Base-by-base conservation (phyloP, 2,329 filamentous ascomycete species). In the Alternaria rosae region DNA sequence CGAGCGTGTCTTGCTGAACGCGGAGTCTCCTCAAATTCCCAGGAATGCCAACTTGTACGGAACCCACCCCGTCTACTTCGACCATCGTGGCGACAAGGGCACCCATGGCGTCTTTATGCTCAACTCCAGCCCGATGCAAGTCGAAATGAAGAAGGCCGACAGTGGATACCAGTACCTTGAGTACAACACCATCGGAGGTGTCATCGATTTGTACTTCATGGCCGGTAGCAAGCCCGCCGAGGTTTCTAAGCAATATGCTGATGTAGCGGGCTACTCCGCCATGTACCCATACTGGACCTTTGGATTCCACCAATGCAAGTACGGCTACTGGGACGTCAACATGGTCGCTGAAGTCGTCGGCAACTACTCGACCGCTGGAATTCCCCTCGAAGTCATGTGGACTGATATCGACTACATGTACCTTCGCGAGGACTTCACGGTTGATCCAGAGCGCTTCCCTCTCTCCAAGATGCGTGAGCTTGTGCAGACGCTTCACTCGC, bases 141-240 rank as follows among this genome's bases (percentile, higher is more conserved):
- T 94, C 73, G 89, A 89, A 67, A 87, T 94, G 75, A 85, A 92
- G 73, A 86, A 87, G 63, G 86, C 85, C 4, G 81, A 83, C 12
- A 82, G 83, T 23, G 82, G 84, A 8, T 83, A 85, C 7, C 89
- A 94, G 74, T 92, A 89, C 60, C 85, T 95, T 6, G 91, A 94
- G 78, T 95, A 94, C 80, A 92, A 94, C 76, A 87, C 88, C 1
- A 83, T 94, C 0, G 92, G 92, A 7, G 92, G 92, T 10, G 85
- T 94, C 20, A 75, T 95, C 3, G 92, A 94, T 76, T 74, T 86
- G 26, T 86, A 85, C 75, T 85, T 86, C 73, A 62, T 86, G 59
- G 79, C 83, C 32, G 84, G 84, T 4, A 81, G 81, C 4, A 69
- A 78, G 15, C 84, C 84, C 5, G 76, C 78, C 10, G 78, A 82